Conservation (phyloP, 2,329 filamentous ascomycete species). For the Xylariales sp. region DNA sequence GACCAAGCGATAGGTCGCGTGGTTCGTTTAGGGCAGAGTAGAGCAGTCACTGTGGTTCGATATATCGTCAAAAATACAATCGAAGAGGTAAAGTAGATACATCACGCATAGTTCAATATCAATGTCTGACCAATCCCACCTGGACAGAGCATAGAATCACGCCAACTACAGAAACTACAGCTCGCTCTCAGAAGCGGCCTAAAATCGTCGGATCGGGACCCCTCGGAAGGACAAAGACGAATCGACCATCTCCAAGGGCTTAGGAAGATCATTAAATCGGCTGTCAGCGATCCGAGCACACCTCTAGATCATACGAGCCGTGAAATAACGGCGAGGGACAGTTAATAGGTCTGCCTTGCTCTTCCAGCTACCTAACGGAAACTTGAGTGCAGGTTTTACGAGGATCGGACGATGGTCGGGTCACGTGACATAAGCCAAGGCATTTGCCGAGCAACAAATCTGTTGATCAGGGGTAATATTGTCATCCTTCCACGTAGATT, state of each 20-base stretch:
- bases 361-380: too few species aligned
- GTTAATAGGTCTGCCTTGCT: too few species aligned
- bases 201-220: slow-evolving; percentile 22
- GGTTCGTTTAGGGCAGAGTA: slow-evolving; percentile 45
- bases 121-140: background rate
- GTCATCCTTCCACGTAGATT: too few species aligned
- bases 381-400: too few species aligned
- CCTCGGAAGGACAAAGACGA: slow-evolving; percentile 19
- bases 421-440: too few species aligned
- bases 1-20: slow-evolving; percentile 48
- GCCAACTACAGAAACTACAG: slow-evolving; percentile 32
- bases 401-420: too few species aligned
- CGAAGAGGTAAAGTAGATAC: slow-evolving; percentile 43
- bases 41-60: slow-evolving; percentile 43
- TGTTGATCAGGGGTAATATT: too few species aligned
- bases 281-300: background rate
- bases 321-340: too few species aligned
- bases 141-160: slow-evolving; percentile 29
- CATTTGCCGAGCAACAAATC: too few species aligned
- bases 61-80: slow-evolving; percentile 47
- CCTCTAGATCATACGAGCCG: too few species aligned
- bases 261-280: slow-evolving; percentile 22
- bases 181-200: slow-evolving; percentile 27
- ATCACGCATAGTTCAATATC: background rate
- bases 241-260: slow-evolving; percentile 12